A percentile compares a stretch with the other conserved stretches of the same genome.
These are phyloP conservation scores for Cladophialophora bantiana DNA, from an alignment of 2,329 filamentous ascomycete species.

Conservation along the genomic window DNA sequence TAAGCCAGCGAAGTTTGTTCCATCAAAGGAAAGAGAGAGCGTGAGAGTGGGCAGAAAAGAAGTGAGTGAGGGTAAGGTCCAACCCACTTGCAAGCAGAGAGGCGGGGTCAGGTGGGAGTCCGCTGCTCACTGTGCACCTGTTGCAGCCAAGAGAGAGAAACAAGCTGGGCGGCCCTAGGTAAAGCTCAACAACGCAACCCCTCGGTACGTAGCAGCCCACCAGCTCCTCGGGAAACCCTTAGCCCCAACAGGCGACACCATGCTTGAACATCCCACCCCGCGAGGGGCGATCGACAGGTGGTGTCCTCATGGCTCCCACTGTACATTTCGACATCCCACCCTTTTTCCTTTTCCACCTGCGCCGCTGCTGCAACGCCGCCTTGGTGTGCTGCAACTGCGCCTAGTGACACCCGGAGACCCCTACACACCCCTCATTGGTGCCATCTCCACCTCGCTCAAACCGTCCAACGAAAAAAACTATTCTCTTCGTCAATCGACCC, in stretches of 20 bases:
- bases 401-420: no score
- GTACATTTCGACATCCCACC: constrained; percentile 9
- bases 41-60: neutral
- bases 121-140: no score
- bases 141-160: neutral
- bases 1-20: neutral
- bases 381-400: neutral
- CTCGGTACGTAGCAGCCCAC: no score
- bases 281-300: neutral
- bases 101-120: neutral
- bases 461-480: constrained; percentile 10
- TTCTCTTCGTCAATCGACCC: constrained; percentile 14
- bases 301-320: constrained; percentile 17
- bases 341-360: neutral
- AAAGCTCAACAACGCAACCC: constrained; percentile 7
- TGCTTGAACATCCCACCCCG: constrained; percentile 13
- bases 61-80: neutral
- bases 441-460: constrained; percentile 12
- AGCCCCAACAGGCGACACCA: neutral
- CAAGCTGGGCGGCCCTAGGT: neutral
- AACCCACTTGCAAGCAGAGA: neutral
- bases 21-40: constrained; percentile 1
- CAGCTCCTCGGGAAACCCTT: no score
- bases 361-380: neutral
- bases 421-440: neutral